phyloP scores from a whole-genome alignment of 225 moss, liverwort and hornwort genomes.

The Climacium dendroides region DNA sequence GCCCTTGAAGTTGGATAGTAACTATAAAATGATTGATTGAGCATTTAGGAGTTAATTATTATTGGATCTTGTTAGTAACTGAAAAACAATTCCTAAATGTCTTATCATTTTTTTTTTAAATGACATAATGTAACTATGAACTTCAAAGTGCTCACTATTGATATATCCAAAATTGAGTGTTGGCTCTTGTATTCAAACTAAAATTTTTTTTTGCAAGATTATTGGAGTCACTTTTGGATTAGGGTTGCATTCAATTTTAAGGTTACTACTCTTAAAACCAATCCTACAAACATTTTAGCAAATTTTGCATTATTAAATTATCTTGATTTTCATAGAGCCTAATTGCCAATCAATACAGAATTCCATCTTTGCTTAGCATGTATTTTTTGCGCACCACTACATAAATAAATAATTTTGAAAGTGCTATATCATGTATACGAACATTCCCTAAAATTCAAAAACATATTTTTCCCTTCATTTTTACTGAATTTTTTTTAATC shows the following conservation, averaged over 20 bases:
- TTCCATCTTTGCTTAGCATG: too few species aligned
- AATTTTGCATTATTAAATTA: neutral
- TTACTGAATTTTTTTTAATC: neutral
- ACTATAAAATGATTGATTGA: neutral
- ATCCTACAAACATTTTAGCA: neutral
- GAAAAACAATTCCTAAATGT: accelerated
- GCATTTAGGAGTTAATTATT: neutral
- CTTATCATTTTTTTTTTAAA: neutral
- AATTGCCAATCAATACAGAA: too few species aligned
- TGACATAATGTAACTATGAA: neutral
- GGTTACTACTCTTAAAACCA: too few species aligned
- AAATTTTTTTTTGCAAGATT: neutral
- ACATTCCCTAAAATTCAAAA: neutral
- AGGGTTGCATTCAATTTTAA: neutral
- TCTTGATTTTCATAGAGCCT: accelerated
- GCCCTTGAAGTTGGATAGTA: accelerated
- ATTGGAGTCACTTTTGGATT: neutral
- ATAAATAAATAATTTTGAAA: neutral
- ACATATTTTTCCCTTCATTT: too few species aligned
- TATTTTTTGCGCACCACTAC: neutral
- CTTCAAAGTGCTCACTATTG: neutral
- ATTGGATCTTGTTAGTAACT: neutral
- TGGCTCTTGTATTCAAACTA: accelerated
- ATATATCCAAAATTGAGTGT: neutral
- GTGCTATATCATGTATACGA: too few species aligned